Evolutionary conservation across 2,329 filamentous ascomycete genomes (phyloP), one percentile per base, ranked within the genome.

Genomic region (Botryotinia narcissicola): DNA sequence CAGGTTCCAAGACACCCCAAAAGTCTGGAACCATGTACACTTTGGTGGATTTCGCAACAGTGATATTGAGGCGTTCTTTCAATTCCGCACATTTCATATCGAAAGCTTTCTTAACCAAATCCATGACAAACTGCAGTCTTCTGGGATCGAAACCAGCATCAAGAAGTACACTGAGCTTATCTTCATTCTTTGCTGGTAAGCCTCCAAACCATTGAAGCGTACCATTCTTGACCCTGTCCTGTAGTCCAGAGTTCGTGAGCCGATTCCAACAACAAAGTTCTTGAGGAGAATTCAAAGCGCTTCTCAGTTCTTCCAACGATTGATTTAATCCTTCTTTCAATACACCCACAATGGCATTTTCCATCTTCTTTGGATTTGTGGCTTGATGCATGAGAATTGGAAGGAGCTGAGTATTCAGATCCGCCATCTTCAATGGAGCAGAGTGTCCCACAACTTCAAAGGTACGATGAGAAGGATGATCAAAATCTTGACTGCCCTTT

Each of bases 1-100:
- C 88, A 57, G 91, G 90, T 68, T 87, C 82, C 0, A 95, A 80
- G 0, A 88, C 82, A 0, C 86, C 86, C 0, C 82, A 82, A 37
- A 92, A 93, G 79, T 95, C 93, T 0, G 91, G 87, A 0, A 93
- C 86, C 82, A 94, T 94, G 74, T 86, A 88, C 0, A 90, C 82
- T 63, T 88, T 89, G 0, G 91, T 88, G 0, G 91, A 92, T 12
- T 86, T 84, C 0, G 86, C 85, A 0, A 94, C 82, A 1, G 84
- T 86, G 67, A 94, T 87, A 66, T 89, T 90, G 71, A 92, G 82
- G 73, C 87, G 88, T 1, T 84, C 80, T 74, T 88, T 87, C 80
- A 84, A 0, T 5, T 78, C 75, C 1, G 78, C 73, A 35, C 78
- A 78, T 69, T 77, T 76, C 1, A 61, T 73, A 14, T 71, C 70